Conservation (phyloP, 192 early-diverging fungal genomes). For the Bifiguratus adelaidae region DNA sequence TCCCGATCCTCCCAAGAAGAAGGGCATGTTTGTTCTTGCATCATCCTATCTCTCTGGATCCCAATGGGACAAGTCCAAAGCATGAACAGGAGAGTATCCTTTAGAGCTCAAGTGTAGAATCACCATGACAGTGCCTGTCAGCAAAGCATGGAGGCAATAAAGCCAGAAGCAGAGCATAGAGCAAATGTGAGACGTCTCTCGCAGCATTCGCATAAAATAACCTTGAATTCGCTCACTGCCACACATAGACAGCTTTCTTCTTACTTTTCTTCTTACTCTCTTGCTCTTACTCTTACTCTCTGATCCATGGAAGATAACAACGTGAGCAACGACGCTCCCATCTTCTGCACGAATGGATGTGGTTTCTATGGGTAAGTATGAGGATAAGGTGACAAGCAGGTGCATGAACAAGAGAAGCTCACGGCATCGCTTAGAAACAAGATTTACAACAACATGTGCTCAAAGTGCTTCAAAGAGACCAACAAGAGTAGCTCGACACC, state of each 20-base stretch:
- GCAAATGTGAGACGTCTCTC: too few species aligned
- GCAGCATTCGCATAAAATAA: too few species aligned
- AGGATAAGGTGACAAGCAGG: not conserved
- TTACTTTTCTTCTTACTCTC: not conserved
- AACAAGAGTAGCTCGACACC: too few species aligned
- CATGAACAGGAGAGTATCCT: too few species aligned
- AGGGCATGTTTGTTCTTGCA: constrained; percentile 18
- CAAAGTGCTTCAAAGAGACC: constrained; percentile 63
- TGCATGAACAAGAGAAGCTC: not conserved
- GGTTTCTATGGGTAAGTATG: constrained; percentile 54
- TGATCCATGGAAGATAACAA: constrained; percentile 57
- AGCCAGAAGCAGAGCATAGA: too few species aligned
- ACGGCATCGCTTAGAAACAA: constrained; percentile 27
- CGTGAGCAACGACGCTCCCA: constrained; percentile 40
- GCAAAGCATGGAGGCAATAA: too few species aligned
- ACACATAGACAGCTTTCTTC: too few species aligned
- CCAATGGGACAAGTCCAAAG: too few species aligned
- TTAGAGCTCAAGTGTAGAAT: too few species aligned
- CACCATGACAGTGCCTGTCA: too few species aligned
- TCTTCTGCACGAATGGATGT: constrained; percentile 57
- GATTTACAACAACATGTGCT: constrained; percentile 65
- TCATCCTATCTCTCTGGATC: constrained; percentile 13
- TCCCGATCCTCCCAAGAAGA: not conserved
- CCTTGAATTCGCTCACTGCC: too few species aligned
- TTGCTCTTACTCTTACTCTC: not conserved